phyloP scores from a whole-genome alignment of 176 grass and related monocot genomes.

The Otatea glauca region DNA sequence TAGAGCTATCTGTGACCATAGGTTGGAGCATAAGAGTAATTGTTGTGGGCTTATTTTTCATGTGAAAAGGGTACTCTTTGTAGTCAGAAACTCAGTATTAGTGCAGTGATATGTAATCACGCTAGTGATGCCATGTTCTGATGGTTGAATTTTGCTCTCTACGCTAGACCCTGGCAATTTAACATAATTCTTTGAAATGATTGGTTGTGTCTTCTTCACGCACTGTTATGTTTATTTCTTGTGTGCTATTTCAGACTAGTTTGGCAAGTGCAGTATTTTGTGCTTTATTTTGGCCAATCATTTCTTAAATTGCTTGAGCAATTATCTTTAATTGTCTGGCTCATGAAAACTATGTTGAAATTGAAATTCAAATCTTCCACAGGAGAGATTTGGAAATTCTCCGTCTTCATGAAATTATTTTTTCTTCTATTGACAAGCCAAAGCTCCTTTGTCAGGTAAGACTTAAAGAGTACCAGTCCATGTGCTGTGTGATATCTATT shows the following conservation, averaged over 20 bases:
- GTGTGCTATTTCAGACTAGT: background rate
- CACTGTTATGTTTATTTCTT: background rate
- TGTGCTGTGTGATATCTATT: conserved; percentile 8
- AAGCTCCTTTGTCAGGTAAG: conserved; percentile 82
- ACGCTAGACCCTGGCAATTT: background rate
- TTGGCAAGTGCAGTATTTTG: background rate
- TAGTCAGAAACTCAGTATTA: background rate
- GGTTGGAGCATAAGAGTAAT: background rate
- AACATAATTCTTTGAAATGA: background rate
- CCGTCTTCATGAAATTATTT: conserved; percentile 88
- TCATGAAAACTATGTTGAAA: background rate
- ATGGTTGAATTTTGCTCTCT: conserved; percentile 7
- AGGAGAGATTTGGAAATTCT: conserved; percentile 55
- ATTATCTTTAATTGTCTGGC: conserved; percentile 20
- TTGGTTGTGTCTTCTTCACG: background rate
- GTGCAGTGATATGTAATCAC: conserved; percentile 12
- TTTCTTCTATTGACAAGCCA: conserved; percentile 87
- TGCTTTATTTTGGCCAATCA: background rate
- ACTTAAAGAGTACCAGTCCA: background rate
- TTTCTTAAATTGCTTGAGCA: conserved; percentile 11
- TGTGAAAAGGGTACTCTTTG: background rate
- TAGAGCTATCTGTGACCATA: background rate
- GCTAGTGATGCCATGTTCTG: background rate
- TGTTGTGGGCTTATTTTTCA: background rate
- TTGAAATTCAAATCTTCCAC: conserved; percentile 34